Evolutionary conservation across 2,329 filamentous ascomycete genomes (phyloP).

Genomic region (Nemania sp.): DNA sequence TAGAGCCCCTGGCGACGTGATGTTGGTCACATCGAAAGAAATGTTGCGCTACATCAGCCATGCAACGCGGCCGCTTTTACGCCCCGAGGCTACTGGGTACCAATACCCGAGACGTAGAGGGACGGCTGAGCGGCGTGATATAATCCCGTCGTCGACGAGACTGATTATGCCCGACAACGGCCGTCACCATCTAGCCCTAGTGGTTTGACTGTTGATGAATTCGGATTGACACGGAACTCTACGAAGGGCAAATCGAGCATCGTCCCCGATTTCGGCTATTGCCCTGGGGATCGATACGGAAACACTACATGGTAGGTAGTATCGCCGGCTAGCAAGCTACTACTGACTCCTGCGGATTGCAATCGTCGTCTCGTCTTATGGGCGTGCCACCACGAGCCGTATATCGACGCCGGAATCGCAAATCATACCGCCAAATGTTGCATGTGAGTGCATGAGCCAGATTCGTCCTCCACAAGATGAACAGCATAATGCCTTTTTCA

Average conservation of each 20-base stretch:
- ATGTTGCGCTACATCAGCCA: slow-evolving; percentile 3
- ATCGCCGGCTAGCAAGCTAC: not conserved
- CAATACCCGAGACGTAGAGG: not conserved
- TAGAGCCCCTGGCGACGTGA: not conserved
- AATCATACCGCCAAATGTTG: not conserved
- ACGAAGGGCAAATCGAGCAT: not conserved
- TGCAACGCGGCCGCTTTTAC: not conserved
- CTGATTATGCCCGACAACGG: not conserved
- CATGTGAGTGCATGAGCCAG: not conserved
- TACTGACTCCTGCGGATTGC: not conserved
- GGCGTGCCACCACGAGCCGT: not conserved
- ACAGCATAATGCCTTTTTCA: too few species aligned
- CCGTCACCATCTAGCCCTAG: not conserved
- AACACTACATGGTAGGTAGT: not conserved
- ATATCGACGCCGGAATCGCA: not conserved
- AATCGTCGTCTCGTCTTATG: not conserved
- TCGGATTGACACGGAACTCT: not conserved
- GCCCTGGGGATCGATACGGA: not conserved
- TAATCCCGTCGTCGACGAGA: not conserved
- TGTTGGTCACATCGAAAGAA: slow-evolving; percentile 9
- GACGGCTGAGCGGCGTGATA: not conserved
- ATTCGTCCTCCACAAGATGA: too few species aligned
- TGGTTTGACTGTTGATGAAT: not conserved
- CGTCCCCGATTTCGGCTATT: not conserved
- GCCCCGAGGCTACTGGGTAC: not conserved